Percentiles rank a stretch among this genome's conserved stretches.
Conservation (phyloP, 352 stramenopile genomes). For the Phytopythium delawarense region DNA sequence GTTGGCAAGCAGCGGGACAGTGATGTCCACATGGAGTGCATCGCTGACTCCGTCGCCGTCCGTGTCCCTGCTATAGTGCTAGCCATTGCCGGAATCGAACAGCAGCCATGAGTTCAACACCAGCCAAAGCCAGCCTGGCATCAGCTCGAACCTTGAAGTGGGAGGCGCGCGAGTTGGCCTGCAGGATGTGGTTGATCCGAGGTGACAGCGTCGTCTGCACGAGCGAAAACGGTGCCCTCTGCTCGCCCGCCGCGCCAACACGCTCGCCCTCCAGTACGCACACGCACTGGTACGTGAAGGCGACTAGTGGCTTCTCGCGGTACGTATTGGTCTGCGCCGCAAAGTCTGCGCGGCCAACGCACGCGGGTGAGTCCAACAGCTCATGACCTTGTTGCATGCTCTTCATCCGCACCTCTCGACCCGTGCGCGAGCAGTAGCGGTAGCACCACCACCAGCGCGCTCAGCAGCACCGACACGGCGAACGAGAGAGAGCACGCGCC, state of each 20-base stretch:
- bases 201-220: constrained; percentile 43
- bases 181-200: constrained; percentile 38
- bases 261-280: constrained; percentile 52
- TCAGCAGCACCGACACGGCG: constrained; percentile 34
- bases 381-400: neutral
- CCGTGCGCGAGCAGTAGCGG: constrained; percentile 57
- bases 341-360: constrained; percentile 36
- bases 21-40: constrained; percentile 42
- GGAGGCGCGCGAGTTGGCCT: constrained; percentile 27
- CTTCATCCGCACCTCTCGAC: constrained; percentile 30
- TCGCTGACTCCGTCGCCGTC: constrained; percentile 55
- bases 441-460: constrained; percentile 34
- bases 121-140: neutral
- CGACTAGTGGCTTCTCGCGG: constrained; percentile 51
- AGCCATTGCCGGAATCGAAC: neutral
- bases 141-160: constrained; percentile 30
- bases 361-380: neutral
- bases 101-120: neutral
- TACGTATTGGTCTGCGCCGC: constrained; percentile 57
- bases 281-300: constrained; percentile 58
- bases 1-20: constrained; percentile 33
- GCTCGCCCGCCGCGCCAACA: neutral
- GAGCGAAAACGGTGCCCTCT: constrained; percentile 18
- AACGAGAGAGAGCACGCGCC: constrained; percentile 48
- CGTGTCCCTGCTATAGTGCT: constrained; percentile 43